Percentiles rank a stretch among this genome's conserved stretches.
Conservation (phyloP, 192 early-diverging fungal genomes). For the Coemansia sp. region DNA sequence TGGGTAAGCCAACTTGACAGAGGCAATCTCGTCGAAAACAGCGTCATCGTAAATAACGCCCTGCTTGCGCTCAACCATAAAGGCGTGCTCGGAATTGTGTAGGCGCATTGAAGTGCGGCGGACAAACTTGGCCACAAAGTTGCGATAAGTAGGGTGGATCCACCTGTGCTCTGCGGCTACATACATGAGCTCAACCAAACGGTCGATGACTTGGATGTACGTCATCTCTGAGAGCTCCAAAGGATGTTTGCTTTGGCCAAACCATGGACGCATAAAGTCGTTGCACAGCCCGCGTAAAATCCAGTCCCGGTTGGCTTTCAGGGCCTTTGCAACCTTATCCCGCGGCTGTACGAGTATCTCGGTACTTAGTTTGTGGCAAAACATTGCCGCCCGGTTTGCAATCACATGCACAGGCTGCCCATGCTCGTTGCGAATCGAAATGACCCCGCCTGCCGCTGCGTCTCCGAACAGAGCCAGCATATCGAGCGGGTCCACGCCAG, state of each 20-base stretch:
- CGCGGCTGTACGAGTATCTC: slow-evolving; percentile 79
- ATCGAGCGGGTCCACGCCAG: slow-evolving; percentile 74
- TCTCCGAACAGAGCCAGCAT: slow-evolving; percentile 86
- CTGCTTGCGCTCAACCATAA: neutral
- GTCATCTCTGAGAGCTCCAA: slow-evolving; percentile 91
- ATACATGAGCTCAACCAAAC: slow-evolving; percentile 81
- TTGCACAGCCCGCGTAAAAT: slow-evolving; percentile 83
- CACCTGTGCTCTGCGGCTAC: slow-evolving; percentile 71
- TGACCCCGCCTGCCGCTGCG: slow-evolving; percentile 76
- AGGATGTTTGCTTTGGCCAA: slow-evolving; percentile 67
- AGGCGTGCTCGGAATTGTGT: slow-evolving; percentile 69
- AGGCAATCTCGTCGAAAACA: slow-evolving; percentile 67
- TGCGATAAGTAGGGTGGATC: slow-evolving; percentile 78
- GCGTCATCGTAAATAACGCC: slow-evolving; percentile 11
- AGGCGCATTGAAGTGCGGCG: slow-evolving; percentile 73
- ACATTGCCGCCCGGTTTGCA: slow-evolving; percentile 83
- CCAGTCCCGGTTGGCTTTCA: slow-evolving; percentile 80
- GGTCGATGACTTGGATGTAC: slow-evolving; percentile 80
- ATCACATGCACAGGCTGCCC: slow-evolving; percentile 92
- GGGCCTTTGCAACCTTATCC: slow-evolving; percentile 75
- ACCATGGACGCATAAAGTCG: slow-evolving; percentile 96
- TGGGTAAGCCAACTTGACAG: slow-evolving; percentile 58
- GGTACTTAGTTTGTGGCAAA: slow-evolving; percentile 91
- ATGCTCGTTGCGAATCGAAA: slow-evolving; percentile 84
- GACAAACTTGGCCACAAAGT: slow-evolving; percentile 75